These are phyloP conservation scores for Cordia subcordata DNA, from an alignment of 257 asterid species.

Conservation along the genomic window DNA sequence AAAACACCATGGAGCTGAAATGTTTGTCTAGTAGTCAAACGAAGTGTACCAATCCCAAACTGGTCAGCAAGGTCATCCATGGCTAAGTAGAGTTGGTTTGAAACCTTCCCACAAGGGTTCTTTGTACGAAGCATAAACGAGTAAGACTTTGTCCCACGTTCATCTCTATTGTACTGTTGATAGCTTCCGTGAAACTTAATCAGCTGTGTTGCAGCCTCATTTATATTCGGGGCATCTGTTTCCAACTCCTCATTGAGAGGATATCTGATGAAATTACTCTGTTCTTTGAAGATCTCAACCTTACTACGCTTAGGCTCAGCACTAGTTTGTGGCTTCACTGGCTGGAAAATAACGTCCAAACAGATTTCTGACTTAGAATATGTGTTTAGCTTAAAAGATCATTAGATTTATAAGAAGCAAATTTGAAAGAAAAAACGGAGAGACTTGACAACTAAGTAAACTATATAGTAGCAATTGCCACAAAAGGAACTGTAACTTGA, in stretches of 20 bases:
- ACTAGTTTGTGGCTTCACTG: slow-evolving; percentile 60
- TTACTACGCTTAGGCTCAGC: slow-evolving; percentile 79
- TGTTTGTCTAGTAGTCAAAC: slow-evolving; percentile 93
- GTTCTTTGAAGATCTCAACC: slow-evolving; percentile 93
- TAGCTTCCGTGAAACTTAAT: slow-evolving; percentile 99
- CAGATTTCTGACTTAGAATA: no score
- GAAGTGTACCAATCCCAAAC: slow-evolving; percentile 89
- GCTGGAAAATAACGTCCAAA: slow-evolving; percentile 36
- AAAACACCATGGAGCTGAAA: slow-evolving; percentile 95
- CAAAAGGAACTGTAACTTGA: no score
- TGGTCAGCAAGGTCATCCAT: slow-evolving; percentile 98
- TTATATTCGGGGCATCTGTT: slow-evolving; percentile 72
- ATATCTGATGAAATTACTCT: slow-evolving; percentile 83
- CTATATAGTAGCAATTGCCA: no score
- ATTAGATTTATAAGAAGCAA: no score
- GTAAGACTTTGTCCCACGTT: slow-evolving; percentile 77
- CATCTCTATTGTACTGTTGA: slow-evolving; percentile 90
- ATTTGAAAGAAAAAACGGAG: no score
- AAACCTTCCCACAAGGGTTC: slow-evolving; percentile 97
- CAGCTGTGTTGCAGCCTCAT: slow-evolving; percentile 85
- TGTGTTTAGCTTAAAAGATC: no score
- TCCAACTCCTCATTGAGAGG: slow-evolving; percentile 89
- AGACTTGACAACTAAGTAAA: no score
- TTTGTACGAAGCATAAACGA: slow-evolving; percentile 95
- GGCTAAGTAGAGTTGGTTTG: slow-evolving; percentile 74